These are phyloP conservation scores for Monascus purpureus DNA, from an alignment of 495 filamentous ascomycete species.

Conservation along the genomic window DNA sequence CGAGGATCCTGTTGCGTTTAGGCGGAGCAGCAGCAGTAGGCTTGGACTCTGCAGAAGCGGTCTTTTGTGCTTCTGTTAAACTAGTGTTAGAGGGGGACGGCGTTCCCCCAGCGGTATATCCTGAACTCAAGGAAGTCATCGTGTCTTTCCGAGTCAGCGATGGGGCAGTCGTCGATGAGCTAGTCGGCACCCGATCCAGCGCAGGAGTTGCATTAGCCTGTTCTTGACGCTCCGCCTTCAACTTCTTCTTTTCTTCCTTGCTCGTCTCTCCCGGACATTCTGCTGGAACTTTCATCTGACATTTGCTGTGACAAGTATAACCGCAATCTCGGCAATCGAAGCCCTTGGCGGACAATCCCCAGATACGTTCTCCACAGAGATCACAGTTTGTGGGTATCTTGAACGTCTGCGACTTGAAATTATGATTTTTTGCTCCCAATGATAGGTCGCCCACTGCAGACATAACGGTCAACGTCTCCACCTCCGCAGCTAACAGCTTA, in stretches of 20 bases:
- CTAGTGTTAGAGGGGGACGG: slow-evolving; percentile 50
- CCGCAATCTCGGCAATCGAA: slow-evolving; percentile 93
- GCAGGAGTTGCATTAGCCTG: slow-evolving; percentile 47
- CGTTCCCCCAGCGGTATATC: slow-evolving; percentile 67
- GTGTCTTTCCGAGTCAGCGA: slow-evolving; percentile 70
- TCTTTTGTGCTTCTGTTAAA: slow-evolving; percentile 21
- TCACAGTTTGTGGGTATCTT: slow-evolving; percentile 99
- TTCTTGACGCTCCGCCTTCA: slow-evolving; percentile 71
- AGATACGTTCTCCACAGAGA: slow-evolving; percentile 87
- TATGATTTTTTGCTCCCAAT: slow-evolving; percentile 80
- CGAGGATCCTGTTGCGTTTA: slow-evolving; percentile 59
- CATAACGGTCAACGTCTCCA: slow-evolving; percentile 83
- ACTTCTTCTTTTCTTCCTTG: slow-evolving; percentile 88
- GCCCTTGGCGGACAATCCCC: slow-evolving; percentile 90
- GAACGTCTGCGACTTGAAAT: slow-evolving; percentile 94
- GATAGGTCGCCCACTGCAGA: slow-evolving; percentile 79
- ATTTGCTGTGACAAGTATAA: slow-evolving; percentile 97
- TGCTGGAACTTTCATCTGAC: slow-evolving; percentile 95
- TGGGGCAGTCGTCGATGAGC: slow-evolving; percentile 25
- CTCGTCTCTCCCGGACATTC: slow-evolving; percentile 86
- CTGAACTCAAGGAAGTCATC: slow-evolving; percentile 84
- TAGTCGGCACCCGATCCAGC: slow-evolving; percentile 21
- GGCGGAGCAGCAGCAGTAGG: slow-evolving; percentile 15
- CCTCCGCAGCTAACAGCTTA: slow-evolving; percentile 72
- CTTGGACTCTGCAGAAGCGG: slow-evolving; percentile 22